Evolutionary conservation across 2,329 filamentous ascomycete genomes (phyloP).

Genomic region (Macroventuria anomochaeta): DNA sequence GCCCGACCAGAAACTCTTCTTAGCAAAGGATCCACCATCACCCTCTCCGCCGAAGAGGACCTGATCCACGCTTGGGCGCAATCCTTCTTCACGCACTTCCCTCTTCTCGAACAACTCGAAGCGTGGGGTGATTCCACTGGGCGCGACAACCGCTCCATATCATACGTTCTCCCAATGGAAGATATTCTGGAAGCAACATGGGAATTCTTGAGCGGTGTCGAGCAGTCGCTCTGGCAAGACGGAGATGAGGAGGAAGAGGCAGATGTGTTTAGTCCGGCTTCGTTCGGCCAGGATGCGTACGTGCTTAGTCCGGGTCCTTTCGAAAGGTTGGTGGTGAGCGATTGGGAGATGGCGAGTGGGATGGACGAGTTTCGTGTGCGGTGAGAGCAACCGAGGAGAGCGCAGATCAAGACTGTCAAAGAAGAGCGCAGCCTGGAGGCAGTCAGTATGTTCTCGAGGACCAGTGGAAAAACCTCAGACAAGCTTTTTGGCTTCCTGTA

Average conservation of each 20-base stretch:
- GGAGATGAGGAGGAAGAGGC: conserved; percentile 23
- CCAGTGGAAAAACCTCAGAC: too few relatives aligned
- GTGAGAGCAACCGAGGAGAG: not conserved
- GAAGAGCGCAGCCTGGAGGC: not conserved
- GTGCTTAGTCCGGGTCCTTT: conserved; percentile 14
- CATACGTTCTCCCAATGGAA: conserved; percentile 41
- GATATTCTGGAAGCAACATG: conserved; percentile 40
- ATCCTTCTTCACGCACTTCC: conserved; percentile 35
- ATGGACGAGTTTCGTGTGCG: conserved; percentile 22
- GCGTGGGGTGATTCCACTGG: conserved; percentile 44
- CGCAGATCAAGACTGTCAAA: not conserved
- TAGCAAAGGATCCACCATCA: conserved; percentile 27
- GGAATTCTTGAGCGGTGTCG: conserved; percentile 44
- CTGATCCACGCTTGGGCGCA: conserved; percentile 39
- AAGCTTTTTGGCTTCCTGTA: not conserved
- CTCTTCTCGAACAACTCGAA: conserved; percentile 40
- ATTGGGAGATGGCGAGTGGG: conserved; percentile 33
- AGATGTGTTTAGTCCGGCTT: conserved; percentile 12
- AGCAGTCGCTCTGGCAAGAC: conserved; percentile 45
- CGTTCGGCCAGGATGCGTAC: conserved; percentile 6
- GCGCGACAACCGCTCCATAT: conserved; percentile 37
- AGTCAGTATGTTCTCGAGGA: not conserved
- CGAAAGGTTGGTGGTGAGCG: conserved; percentile 12
- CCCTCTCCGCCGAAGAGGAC: conserved; percentile 33
- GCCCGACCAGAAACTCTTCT: conserved; percentile 38